These are phyloP conservation scores for Candida verbasci DNA, from an alignment of 805 yeast genomes.

Conservation along the genomic window DNA sequence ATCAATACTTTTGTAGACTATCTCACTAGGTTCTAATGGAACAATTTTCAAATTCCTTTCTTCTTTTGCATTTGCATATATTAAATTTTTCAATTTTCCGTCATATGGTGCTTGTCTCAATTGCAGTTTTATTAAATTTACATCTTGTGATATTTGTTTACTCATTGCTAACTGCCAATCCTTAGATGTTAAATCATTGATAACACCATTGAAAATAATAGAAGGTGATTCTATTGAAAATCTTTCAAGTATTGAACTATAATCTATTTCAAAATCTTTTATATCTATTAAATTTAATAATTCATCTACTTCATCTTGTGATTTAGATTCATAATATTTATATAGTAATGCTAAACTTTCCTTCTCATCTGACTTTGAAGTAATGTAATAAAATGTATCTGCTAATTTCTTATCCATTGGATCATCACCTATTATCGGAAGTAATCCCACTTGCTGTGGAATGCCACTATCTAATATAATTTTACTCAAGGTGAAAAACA, in stretches of 20 bases:
- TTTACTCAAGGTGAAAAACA: slow-evolving; percentile 46
- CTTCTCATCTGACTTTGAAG: slow-evolving; percentile 21
- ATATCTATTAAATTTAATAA: slow-evolving; percentile 17
- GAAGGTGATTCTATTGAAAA: slow-evolving; percentile 44
- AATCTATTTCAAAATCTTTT: slow-evolving; percentile 14
- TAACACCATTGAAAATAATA: slow-evolving; percentile 71
- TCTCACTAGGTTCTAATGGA: slow-evolving; percentile 29
- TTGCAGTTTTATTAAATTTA: slow-evolving; percentile 23
- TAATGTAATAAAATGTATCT: slow-evolving; percentile 29
- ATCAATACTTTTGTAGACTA: slow-evolving; percentile 28
- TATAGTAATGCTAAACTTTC: slow-evolving; percentile 40
- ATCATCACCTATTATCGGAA: slow-evolving; percentile 51
- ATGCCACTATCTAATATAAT: slow-evolving; percentile 51
- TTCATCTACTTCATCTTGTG: slow-evolving; percentile 19
- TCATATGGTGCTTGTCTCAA: slow-evolving; percentile 19
- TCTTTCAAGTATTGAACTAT: slow-evolving; percentile 17
- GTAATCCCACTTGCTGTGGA: slow-evolving; percentile 77
- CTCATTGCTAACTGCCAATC: slow-evolving; percentile 55
- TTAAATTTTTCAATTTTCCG: slow-evolving; percentile 31
- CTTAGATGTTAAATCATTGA: slow-evolving; percentile 43
- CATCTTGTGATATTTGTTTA: slow-evolving; percentile 54
- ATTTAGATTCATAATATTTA: slow-evolving; percentile 26
- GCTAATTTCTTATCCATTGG: slow-evolving; percentile 25
- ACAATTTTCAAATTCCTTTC: slow-evolving; percentile 42
- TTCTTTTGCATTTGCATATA: slow-evolving; percentile 39